Conservation (phyloP, 441 rosid genomes). For the Biscutella laevigata region DNA sequence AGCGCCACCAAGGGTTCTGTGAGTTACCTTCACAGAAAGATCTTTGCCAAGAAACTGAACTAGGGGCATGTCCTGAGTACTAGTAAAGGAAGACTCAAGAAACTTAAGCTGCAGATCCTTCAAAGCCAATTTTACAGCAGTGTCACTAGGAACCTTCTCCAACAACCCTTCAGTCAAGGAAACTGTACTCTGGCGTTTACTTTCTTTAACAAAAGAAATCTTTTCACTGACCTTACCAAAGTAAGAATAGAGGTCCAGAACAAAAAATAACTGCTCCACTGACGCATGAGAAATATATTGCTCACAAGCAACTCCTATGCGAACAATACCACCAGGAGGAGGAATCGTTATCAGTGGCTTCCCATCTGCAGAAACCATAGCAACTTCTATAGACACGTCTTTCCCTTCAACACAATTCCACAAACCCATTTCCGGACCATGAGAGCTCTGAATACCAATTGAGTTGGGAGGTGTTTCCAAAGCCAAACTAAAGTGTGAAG, state of each 20-base stretch:
- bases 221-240: conserved; percentile 74
- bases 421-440: conserved; percentile 35
- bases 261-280: conserved; percentile 90
- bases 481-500: conserved; percentile 58
- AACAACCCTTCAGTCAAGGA: conserved; percentile 46
- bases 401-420: conserved; percentile 85
- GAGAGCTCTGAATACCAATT: conserved; percentile 27
- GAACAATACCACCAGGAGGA: conserved; percentile 92
- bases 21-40: conserved; percentile 70
- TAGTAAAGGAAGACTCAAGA: conserved; percentile 58
- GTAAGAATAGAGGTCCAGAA: conserved; percentile 75
- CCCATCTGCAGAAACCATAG: conserved; percentile 92
- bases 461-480: conserved; percentile 56
- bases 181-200: conserved; percentile 36
- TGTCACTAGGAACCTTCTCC: conserved; percentile 94
- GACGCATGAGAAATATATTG: conserved; percentile 84
- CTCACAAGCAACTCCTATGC: conserved; percentile 81
- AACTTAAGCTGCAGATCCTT: conserved; percentile 70
- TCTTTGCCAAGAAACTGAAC: conserved; percentile 82
- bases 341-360: conserved; percentile 68
- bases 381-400: conserved; percentile 61
- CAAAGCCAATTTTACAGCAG: conserved; percentile 72
- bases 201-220: conserved; percentile 57
- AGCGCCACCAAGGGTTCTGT: conserved; percentile 97
- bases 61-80: conserved; percentile 64